Evolutionary conservation across 2,329 filamentous ascomycete genomes (phyloP), one percentile per base, ranked within the genome.

Genomic region (Penicillium sp.): DNA sequence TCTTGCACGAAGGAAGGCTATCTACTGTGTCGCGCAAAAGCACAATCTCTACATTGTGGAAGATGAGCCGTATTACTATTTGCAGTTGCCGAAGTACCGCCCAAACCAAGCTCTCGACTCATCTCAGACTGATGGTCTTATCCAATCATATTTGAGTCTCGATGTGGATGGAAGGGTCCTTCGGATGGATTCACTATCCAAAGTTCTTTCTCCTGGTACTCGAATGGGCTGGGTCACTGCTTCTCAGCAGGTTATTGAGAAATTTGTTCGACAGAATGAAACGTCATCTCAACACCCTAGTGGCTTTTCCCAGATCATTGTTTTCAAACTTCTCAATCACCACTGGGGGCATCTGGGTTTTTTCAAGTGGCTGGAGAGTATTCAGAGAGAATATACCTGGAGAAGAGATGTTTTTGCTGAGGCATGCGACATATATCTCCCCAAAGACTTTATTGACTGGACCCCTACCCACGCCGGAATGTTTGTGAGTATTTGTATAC

Each of bases 21-120:
- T 96, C 44, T 95, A 95, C 73, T 76, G 76, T 6, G 81, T 93
- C 9, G 88, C 87, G 48, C 85, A 86, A 68, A 89, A 89, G 74
- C 89, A 95, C 72, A 89, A 95, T 69, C 70, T 95, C 26, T 88
- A 84, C 75, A 90, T 95, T 69, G 76, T 96, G 64, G 91, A 96
- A 77, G 91, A 95, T 72, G 91, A 95, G 70, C 91, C 91, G 1
- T 95, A 95, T 77, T 95, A 92, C 76, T 95, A 91, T 75, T 80
- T 95, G 22, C 91, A 95, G 64, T 83, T 85, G 24, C 26, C 26
- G n/a, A 9, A 11, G 22, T 43, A 24, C n/a, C 16, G 29, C 29
- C 29, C 29, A 11, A 35, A 48, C 7, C 19, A 44, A 9, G 37
- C 3, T 14, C 5, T 14, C 2, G 9, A 41, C 16, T 21, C 35